Evolutionary conservation across 106 monocot genomes (phyloP).

Genomic region (Ottelia alismoides): DNA sequence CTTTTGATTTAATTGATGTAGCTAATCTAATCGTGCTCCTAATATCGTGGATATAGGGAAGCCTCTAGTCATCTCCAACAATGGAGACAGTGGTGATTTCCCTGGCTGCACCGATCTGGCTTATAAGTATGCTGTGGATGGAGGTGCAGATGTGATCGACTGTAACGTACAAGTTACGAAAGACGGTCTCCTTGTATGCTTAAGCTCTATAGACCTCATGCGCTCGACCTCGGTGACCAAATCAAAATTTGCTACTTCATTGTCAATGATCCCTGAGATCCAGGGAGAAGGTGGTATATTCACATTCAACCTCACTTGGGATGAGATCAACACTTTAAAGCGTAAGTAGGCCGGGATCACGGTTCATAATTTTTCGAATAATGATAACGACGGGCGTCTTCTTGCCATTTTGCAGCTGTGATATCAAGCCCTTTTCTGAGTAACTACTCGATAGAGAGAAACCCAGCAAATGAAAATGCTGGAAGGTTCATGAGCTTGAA

Average conservation of each 20-base stretch:
- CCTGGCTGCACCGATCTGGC: slow-evolving; percentile 76
- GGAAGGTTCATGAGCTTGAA: slow-evolving; percentile 55
- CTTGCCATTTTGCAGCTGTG: too few species aligned
- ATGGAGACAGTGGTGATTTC: slow-evolving; percentile 71
- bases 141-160: slow-evolving; percentile 73
- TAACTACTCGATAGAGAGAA: slow-evolving; percentile 17
- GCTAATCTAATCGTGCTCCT: too few species aligned
- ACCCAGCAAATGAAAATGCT: slow-evolving; percentile 47
- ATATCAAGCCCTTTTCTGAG: slow-evolving; percentile 37
- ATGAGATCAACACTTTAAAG: slow-evolving; percentile 47
- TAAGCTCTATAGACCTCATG: slow-evolving; percentile 60
- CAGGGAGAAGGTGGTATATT: slow-evolving; percentile 33
- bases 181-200: slow-evolving; percentile 50
- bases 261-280: slow-evolving; percentile 25
- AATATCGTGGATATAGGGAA: slow-evolving; percentile 24
- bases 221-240: slow-evolving; percentile 30
- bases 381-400: too few species aligned
- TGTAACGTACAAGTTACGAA: slow-evolving; percentile 69
- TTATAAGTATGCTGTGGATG: slow-evolving; percentile 53
- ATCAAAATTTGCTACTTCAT: slow-evolving; percentile 18
- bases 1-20: too few species aligned
- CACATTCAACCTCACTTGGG: slow-evolving; percentile 73
- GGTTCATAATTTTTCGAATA: too few species aligned
- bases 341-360: too few species aligned
- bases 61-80: slow-evolving; percentile 43